Base-by-base conservation (phyloP, 306 rosid species). In the Echinosophora koreensis region DNA sequence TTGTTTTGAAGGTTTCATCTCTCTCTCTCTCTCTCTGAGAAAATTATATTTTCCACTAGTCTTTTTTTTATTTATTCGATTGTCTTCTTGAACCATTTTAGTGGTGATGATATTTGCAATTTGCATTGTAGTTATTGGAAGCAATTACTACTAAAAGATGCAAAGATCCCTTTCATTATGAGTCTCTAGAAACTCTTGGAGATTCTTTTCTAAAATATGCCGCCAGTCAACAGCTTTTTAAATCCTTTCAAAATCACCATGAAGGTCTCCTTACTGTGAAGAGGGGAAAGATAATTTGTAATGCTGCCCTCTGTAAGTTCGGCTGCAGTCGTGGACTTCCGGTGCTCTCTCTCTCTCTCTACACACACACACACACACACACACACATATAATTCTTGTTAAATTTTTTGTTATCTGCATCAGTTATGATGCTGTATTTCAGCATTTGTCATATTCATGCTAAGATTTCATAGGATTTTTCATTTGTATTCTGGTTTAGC, bases 201-300 rank as follows among this genome's bases (percentile, higher is more conserved):
- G 98, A 94, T 85, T 94, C 98, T 44, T 94, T 92, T 84, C 85
- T 94, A 35, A 94, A 94, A 84, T 94, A 90, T 76, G 97, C 92
- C 41, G 77, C 84, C 12, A 63, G 97, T 62, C 95, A 85, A 65
- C 89, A 94, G 5, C 95, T 94, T 41, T 94, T 90, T 38, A 77
- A 77, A 14, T 67, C 75, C 50, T 71, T 72, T 78, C 86, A 83
- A 66, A 84, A 80, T 76, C 77, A 87, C 62, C 95, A 89, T 5
- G 97, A 94, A 82, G 98, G 98, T 46, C 89, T 92, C 71, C 97
- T 92, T 28, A 90, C 80, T 80, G 15, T 77, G 41, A 92, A 88
- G 84, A 94, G 86, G 80, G 82, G 78, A 2, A 90, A 69, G 73
- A 90, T 94, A 4, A 80, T 94, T 64, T 89, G 85, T 50, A 94